A percentile compares a stretch with the other conserved stretches of the same genome.
These are phyloP conservation scores for Drechslerella coelobrocha DNA, from an alignment of 2,329 filamentous ascomycete species.

Conservation along the genomic window DNA sequence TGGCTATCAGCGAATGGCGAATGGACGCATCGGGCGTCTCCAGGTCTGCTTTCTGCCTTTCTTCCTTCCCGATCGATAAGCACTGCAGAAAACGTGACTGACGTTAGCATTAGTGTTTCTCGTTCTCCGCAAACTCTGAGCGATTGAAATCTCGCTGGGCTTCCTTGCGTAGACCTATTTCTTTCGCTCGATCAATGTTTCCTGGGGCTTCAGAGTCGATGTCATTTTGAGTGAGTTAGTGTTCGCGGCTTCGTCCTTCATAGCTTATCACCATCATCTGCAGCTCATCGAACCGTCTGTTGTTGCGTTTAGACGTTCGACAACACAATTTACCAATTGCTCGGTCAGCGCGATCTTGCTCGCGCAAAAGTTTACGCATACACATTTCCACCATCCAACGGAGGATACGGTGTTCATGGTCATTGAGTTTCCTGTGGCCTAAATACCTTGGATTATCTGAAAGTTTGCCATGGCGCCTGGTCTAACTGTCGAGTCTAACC, in stretches of 20 bases:
- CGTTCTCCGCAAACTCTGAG: constrained; percentile 42
- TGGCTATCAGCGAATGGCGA: constrained; percentile 38
- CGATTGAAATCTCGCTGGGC: constrained; percentile 4
- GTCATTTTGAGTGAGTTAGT: not conserved
- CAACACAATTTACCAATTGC: constrained; percentile 41
- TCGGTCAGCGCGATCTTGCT: constrained; percentile 14
- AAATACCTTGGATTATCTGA: not conserved
- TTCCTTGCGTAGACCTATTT: not conserved
- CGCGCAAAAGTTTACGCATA: constrained; percentile 19
- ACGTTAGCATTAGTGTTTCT: constrained; percentile 4
- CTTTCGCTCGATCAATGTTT: not conserved
- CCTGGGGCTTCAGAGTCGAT: not conserved
- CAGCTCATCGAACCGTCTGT: too few relatives aligned
- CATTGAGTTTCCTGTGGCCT: not conserved
- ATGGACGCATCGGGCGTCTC: constrained; percentile 46
- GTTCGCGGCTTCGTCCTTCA: too few relatives aligned
- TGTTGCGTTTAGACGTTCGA: constrained; percentile 26
- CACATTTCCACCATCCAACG: too few relatives aligned
- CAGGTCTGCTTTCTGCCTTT: constrained; percentile 37
- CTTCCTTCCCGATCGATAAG: constrained; percentile 48
- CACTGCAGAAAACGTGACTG: not conserved
- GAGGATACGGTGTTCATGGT: too few relatives aligned
- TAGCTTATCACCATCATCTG: too few relatives aligned
- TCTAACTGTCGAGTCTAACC: constrained; percentile 61
- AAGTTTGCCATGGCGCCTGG: constrained; percentile 66